Conservation (phyloP, 1,284 basidiomycete genomes). For the Moesziomyces globuligerus region DNA sequence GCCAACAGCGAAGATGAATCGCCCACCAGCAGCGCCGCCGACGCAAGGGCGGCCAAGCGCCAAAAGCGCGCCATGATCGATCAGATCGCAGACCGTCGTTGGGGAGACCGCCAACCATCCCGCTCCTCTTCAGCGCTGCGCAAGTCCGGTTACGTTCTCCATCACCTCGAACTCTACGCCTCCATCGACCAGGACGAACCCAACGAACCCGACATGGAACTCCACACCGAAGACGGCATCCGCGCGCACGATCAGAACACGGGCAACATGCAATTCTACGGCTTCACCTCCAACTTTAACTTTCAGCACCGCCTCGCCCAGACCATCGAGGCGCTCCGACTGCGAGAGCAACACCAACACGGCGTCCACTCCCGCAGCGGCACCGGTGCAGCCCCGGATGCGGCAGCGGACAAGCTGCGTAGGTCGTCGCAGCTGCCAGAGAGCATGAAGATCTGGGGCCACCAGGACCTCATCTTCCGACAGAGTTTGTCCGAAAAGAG, state of each 20-base stretch:
- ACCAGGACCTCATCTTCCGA: slow-evolving; percentile 49
- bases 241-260: slow-evolving; percentile 48
- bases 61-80: slow-evolving; percentile 47
- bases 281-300: slow-evolving; percentile 52
- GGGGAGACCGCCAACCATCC: slow-evolving; percentile 23
- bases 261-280: slow-evolving; percentile 51
- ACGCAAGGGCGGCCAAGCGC: slow-evolving; percentile 28
- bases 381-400: neutral
- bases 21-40: slow-evolving; percentile 9
- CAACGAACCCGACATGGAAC: slow-evolving; percentile 18
- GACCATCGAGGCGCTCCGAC: slow-evolving; percentile 34
- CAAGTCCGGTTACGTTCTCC: slow-evolving; percentile 35
- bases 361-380: slow-evolving; percentile 5
- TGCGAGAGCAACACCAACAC: slow-evolving; percentile 41
- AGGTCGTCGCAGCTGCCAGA: slow-evolving; percentile 34
- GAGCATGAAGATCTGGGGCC: slow-evolving; percentile 47
- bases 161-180: slow-evolving; percentile 41
- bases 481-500: slow-evolving; percentile 28
- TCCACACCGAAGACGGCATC: slow-evolving; percentile 47
- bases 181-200: slow-evolving; percentile 44
- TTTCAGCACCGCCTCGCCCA: slow-evolving; percentile 47
- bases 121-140: slow-evolving; percentile 21
- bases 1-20: slow-evolving; percentile 17
- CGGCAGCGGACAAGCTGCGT: slow-evolving; percentile 6
- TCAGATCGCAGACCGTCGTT: slow-evolving; percentile 38